Base-by-base conservation (phyloP, 805 yeast genomes). In the Pichia paraexigua region DNA sequence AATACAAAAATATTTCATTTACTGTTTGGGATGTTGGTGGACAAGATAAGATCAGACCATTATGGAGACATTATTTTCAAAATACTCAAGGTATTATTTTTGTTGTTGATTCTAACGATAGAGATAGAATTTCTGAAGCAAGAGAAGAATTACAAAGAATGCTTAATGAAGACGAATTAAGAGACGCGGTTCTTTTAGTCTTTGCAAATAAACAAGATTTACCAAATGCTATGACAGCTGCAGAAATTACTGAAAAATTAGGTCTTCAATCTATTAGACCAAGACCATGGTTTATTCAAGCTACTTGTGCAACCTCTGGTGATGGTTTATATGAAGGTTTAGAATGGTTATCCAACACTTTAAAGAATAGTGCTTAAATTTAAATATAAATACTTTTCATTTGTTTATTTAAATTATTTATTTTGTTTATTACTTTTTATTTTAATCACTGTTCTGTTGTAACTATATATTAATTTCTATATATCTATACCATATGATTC, bases 1-100 rank as follows among this genome's bases (percentile, higher is more conserved):
- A 90, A 78, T 89, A 90, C 80, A 90, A 90, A 78, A 90, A 90
- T 83, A 88, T 90, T 72, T 85, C 95, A 43, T 90, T 90, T 77
- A 89, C 96, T 55, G 97, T 90, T 59, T 90, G 97, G 98, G 98
- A 92, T 82, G 97, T 91, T 63, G 98, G 98, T 86, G 98, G 98
- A 82, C 98, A 92, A 79, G 97, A 90, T 74, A 91, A 91, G 77
- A 92, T 92, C 68, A 87, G 98, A 77, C 97, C 98, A 54, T 78
- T 92, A 73, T 92, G 98, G 98, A 87, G 97, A 82, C 95, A 92
- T 75, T 92, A 92, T 73, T 92, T 83, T 87, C 96, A 92, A 76
- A 92, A 92, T 81, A 90, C 97, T 56, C 97, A 92, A 75, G 97
- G 97, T 78, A 88, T 92, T 69, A 91, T 92, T 71, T 92, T 91